Evolutionary conservation across 495 filamentous ascomycete genomes (phyloP).

Genomic region (Darksidea phi): DNA sequence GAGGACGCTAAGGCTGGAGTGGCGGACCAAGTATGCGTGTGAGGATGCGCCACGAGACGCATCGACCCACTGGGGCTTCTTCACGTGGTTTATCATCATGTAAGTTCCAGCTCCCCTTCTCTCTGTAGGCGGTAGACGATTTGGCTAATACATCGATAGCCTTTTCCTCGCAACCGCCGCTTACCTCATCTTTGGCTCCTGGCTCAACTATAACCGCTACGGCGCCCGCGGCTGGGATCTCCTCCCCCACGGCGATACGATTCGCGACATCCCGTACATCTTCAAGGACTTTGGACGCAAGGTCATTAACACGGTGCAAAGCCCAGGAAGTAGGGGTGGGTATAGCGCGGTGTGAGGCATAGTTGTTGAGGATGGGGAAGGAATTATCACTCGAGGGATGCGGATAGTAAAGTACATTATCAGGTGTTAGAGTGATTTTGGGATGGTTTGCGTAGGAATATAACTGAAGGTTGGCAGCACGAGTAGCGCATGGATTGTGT

Average conservation of each 20-base stretch:
- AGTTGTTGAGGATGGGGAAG: too few relatives aligned
- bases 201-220: constrained; percentile 98
- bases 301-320: constrained; percentile 80
- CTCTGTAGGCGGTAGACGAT: background rate
- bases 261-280: constrained; percentile 89
- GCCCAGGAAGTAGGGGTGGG: constrained; percentile 74
- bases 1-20: constrained; percentile 67
- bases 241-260: constrained; percentile 86
- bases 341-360: constrained; percentile 80
- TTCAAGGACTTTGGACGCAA: constrained; percentile 80
- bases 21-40: constrained; percentile 85
- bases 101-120: constrained; percentile 49
- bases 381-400: too few relatives aligned
- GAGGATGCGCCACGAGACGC: constrained; percentile 53
- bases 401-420: too few relatives aligned
- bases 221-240: constrained; percentile 94
- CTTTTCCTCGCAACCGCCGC: constrained; percentile 80
- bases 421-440: too few relatives aligned
- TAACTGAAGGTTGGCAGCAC: too few relatives aligned
- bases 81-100: constrained; percentile 97
- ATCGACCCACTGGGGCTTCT: constrained; percentile 76
- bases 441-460: too few relatives aligned
- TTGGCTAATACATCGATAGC: constrained; percentile 46
- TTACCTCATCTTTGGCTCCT: constrained; percentile 96
- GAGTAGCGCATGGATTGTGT: too few relatives aligned